These are phyloP conservation scores for Pythium aphanidermatum DNA, from an alignment of 352 stramenopile genomes.

Conservation along the genomic window DNA sequence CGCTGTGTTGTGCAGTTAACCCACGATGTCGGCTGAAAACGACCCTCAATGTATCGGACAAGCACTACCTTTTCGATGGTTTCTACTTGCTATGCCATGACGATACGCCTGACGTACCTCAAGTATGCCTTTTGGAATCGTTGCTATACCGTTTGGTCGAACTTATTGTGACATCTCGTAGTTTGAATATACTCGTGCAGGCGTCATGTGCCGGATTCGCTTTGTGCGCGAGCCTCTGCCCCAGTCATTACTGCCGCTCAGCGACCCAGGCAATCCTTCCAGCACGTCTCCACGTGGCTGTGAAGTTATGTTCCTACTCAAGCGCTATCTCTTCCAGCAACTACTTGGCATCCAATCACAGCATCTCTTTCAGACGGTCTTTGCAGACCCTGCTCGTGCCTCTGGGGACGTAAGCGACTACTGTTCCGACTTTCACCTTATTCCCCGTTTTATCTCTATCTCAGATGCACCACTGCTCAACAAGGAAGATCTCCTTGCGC, in stretches of 20 bases:
- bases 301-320: slow-evolving; percentile 55
- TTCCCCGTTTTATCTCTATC: slow-evolving; percentile 75
- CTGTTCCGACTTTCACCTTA: slow-evolving; percentile 73
- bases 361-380: slow-evolving; percentile 66
- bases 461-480: slow-evolving; percentile 60
- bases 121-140: slow-evolving; percentile 24
- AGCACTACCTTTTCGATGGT: slow-evolving; percentile 77
- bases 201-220: slow-evolving; percentile 72
- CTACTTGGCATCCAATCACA: slow-evolving; percentile 65
- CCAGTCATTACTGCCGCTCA: slow-evolving; percentile 26
- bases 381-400: slow-evolving; percentile 40
- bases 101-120: slow-evolving; percentile 42
- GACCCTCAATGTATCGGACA: slow-evolving; percentile 49
- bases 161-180: too few species aligned
- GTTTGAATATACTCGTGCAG: slow-evolving; percentile 79
- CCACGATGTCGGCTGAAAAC: slow-evolving; percentile 68
- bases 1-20: slow-evolving; percentile 46
- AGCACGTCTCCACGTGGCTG: slow-evolving; percentile 28
- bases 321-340: slow-evolving; percentile 71
- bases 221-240: slow-evolving; percentile 65
- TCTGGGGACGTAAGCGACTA: slow-evolving; percentile 51
- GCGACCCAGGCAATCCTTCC: background rate
- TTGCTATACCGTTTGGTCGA: slow-evolving; percentile 1
- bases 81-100: slow-evolving; percentile 80
- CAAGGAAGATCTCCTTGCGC: slow-evolving; percentile 48